These are phyloP conservation scores for Phytophthora hibernalis DNA, from an alignment of 352 stramenopile genomes.

Conservation along the genomic window DNA sequence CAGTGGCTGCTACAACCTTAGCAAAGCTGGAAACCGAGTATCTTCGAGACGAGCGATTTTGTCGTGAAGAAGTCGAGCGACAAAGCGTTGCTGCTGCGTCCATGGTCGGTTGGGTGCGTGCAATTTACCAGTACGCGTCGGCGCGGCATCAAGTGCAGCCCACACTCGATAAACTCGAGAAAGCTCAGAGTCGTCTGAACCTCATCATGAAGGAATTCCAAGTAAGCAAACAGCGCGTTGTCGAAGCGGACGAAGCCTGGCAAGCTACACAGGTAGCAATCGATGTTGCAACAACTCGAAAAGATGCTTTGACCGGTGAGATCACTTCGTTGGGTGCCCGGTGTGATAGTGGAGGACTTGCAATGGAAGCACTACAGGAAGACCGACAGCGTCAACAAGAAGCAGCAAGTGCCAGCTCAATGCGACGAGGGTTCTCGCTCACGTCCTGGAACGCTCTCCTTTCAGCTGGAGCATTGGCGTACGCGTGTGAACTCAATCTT, in stretches of 20 bases:
- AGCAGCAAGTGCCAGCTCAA: conserved; percentile 16
- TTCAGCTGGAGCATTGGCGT: conserved; percentile 47
- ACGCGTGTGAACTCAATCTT: conserved; percentile 31
- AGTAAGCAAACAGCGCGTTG: conserved; percentile 67
- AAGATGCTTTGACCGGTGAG: conserved; percentile 40
- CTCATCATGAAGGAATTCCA: conserved; percentile 74
- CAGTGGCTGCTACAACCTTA: conserved; percentile 47
- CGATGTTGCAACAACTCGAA: conserved; percentile 32
- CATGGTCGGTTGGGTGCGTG: conserved; percentile 80
- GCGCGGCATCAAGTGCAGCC: conserved; percentile 60
- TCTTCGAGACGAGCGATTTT: conserved; percentile 61
- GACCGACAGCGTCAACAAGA: conserved; percentile 40
- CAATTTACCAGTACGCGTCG: conserved; percentile 70
- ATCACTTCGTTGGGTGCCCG: conserved; percentile 36
- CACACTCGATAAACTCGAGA: conserved; percentile 72
- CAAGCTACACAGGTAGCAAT: conserved; percentile 35
- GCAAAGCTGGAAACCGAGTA: conserved; percentile 54
- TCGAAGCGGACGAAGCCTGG: conserved; percentile 53
- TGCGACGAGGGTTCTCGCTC: conserved; percentile 34
- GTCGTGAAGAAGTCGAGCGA: conserved; percentile 74
- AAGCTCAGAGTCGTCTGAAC: conserved; percentile 54
- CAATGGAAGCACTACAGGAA: conserved; percentile 48
- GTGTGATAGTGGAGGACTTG: conserved; percentile 38
- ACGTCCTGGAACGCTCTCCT: conserved; percentile 67
- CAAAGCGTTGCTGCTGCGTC: conserved; percentile 80